Evolutionary conservation across 2,329 filamentous ascomycete genomes (phyloP).

Genomic region (Didymella lethalis): DNA sequence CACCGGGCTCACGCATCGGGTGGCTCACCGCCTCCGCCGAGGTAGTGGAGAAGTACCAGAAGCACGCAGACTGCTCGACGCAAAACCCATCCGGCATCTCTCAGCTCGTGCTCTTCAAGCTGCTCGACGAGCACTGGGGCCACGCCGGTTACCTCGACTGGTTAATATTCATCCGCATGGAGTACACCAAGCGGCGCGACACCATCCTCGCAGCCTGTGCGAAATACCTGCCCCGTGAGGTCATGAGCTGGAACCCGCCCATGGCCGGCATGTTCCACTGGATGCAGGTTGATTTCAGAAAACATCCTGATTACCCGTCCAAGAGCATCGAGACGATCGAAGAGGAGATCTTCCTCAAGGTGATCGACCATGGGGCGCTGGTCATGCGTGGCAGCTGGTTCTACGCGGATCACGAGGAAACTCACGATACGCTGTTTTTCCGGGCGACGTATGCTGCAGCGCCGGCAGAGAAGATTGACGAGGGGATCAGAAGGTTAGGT

Average conservation of each 20-base stretch:
- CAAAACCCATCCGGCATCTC: slow-evolving; percentile 87
- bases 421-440: slow-evolving; percentile 77
- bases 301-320: slow-evolving; percentile 67
- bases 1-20: slow-evolving; percentile 80
- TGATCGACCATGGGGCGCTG: slow-evolving; percentile 79
- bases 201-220: slow-evolving; percentile 82
- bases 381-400: slow-evolving; percentile 92
- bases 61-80: slow-evolving; percentile 81
- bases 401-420: slow-evolving; percentile 71
- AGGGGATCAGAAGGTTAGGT: slow-evolving; percentile 70
- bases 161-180: slow-evolving; percentile 80
- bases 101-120: slow-evolving; percentile 84
- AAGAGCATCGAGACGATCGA: slow-evolving; percentile 71
- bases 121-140: slow-evolving; percentile 94
- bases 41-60: slow-evolving; percentile 80
- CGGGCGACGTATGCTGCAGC: slow-evolving; percentile 89
- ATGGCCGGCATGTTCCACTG: slow-evolving; percentile 95
- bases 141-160: slow-evolving; percentile 89
- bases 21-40: slow-evolving; percentile 92
- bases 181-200: slow-evolving; percentile 83
- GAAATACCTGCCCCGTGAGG: slow-evolving; percentile 73
- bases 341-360: slow-evolving; percentile 81
- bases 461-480: slow-evolving; percentile 59
- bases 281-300: slow-evolving; percentile 71
- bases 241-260: slow-evolving; percentile 82